Base-by-base conservation (phyloP, 2,329 filamentous ascomycete species). In the Aspergillus phoenicis region DNA sequence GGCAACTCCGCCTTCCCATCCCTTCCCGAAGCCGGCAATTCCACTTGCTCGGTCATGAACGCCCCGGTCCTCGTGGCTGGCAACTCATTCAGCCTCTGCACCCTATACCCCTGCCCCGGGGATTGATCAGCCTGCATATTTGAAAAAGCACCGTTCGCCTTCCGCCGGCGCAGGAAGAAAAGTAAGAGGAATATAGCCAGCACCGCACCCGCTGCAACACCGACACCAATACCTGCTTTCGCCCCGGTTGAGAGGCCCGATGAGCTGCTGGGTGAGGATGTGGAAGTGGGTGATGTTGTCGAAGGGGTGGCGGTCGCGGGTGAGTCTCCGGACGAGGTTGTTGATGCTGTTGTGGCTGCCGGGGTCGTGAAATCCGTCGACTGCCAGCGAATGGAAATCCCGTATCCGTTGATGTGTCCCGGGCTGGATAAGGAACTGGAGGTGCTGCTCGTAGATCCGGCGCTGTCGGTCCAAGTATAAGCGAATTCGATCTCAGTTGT, bases 351-450 rank as follows among this genome's bases (percentile, higher is more conserved):
- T 11, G 53, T 56, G 26, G 53, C 53, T 24, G 41, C 20, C 4
- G 53, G 53, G 26, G 53, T 47, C 2, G 22, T 56, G 20, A 56
- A 56, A 56, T 56, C 53, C 3, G 53, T 56, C 28, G 53, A 56
- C 11, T 56, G 53, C 53, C 53, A 56, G 24, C 53, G 53, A 2
- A 56, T 45, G 17, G 39, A 43, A 13, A 56, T 26, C 8, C 39
- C 53, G 13, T 56, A 56, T 8, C 15, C 53, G 36, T 56, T 56
- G 20, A 56, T 45, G 5, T 43, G 43, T 41, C 53, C 53, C 1
- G n/a, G 8, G 28, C 53, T 48, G 39, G 22, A 30, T 41, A 56
- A 33, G 8, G 41, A 20, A 1, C 26, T 45, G n/a, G 53, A 8
- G n/a, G 17, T 56, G 30, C 22, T 47, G 10, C 39, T 48, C n/a